A percentile compares a stretch with the other conserved stretches of the same genome.
phyloP scores from a whole-genome alignment of 345 rosid species.

The Gynandropsis gynandra region DNA sequence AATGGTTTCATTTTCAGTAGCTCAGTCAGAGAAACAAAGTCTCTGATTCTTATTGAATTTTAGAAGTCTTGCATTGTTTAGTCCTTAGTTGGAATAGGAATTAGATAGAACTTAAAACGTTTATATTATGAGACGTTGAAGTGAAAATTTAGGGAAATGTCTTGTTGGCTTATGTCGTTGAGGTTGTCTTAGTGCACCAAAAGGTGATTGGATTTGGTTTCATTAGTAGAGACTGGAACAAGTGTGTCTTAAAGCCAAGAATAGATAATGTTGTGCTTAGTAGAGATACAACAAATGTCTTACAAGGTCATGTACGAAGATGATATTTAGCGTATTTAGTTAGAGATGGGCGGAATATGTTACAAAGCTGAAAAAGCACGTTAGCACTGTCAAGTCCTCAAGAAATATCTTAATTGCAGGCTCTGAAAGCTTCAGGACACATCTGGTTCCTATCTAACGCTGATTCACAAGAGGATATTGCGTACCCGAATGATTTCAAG shows the following conservation, averaged over 20 bases:
- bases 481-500: constrained; percentile 77
- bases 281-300: too few species aligned
- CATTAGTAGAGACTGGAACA: neutral
- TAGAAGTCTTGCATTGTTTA: neutral
- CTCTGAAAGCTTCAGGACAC: constrained; percentile 49
- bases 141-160: neutral
- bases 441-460: constrained; percentile 68
- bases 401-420: constrained; percentile 31
- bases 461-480: constrained; percentile 69
- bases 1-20: too few species aligned
- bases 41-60: too few species aligned
- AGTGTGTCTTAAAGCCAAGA: neutral
- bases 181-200: neutral
- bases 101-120: neutral
- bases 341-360: too few species aligned
- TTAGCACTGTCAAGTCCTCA: neutral
- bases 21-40: too few species aligned
- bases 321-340: neutral
- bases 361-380: neutral
- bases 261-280: too few species aligned
- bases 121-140: neutral
- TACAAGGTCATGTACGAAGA: too few species aligned
- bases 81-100: neutral
- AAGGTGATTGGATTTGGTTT: neutral
- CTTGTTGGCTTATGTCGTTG: neutral